These are phyloP conservation scores for Cyclanthera cordifolia DNA, from an alignment of 306 rosid species.

Conservation along the genomic window DNA sequence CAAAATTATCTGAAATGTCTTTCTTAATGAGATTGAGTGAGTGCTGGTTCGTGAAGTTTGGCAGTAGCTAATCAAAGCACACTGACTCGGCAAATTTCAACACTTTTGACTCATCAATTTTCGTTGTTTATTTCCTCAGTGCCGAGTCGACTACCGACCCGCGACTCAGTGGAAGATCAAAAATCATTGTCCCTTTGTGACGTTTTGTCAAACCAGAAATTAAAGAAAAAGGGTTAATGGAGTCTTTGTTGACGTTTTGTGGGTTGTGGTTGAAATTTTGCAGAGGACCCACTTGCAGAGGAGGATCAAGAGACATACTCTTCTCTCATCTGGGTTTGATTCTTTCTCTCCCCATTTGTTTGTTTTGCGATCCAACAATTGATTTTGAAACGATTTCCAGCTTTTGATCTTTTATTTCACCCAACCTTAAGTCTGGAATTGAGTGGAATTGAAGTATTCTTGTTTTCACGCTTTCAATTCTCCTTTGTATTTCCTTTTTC, in stretches of 20 bases:
- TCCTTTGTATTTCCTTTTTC: background rate
- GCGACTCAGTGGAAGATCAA: slow-evolving; percentile 7
- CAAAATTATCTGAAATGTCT: too few species aligned
- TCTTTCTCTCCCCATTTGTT: slow-evolving; percentile 19
- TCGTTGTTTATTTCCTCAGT: background rate
- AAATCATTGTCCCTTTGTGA: slow-evolving; percentile 15
- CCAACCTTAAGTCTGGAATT: slow-evolving; percentile 30
- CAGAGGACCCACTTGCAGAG: slow-evolving; percentile 37
- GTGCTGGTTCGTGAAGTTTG: too few species aligned
- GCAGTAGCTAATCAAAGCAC: background rate
- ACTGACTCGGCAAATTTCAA: background rate
- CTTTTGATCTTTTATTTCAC: slow-evolving; percentile 14
- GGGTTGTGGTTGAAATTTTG: slow-evolving; percentile 32
- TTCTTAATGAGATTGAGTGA: too few species aligned
- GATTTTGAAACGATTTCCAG: slow-evolving; percentile 20
- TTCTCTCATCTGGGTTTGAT: slow-evolving; percentile 18
- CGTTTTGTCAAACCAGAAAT: slow-evolving; percentile 35
- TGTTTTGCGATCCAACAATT: slow-evolving; percentile 14
- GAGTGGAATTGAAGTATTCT: slow-evolving; percentile 50
- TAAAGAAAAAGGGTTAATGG: slow-evolving; percentile 13
- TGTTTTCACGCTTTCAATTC: slow-evolving; percentile 21
- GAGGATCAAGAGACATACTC: slow-evolving; percentile 18
- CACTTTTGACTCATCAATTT: background rate
- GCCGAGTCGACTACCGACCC: slow-evolving; percentile 3
- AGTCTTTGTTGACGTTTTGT: slow-evolving; percentile 46